These are phyloP conservation scores for Candida mesenterica DNA, from an alignment of 1,139 yeast genomes.

Conservation along the genomic window DNA sequence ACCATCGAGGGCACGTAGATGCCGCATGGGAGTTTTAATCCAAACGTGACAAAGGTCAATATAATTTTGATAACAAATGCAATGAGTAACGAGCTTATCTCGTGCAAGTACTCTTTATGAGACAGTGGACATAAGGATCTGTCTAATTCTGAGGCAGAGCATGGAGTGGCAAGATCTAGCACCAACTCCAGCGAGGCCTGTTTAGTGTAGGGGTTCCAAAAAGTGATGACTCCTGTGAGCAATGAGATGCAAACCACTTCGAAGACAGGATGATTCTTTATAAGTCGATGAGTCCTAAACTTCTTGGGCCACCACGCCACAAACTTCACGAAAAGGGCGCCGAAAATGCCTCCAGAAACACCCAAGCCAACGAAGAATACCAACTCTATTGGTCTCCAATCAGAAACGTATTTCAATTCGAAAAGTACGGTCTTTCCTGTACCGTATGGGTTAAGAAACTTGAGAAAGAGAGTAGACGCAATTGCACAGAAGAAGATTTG, in stretches of 20 bases:
- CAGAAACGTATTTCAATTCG: conserved; percentile 53
- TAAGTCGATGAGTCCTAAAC: conserved; percentile 33
- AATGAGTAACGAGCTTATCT: conserved; percentile 33
- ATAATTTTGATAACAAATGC: conserved; percentile 49
- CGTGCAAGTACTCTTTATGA: conserved; percentile 27
- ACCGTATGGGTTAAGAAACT: conserved; percentile 60
- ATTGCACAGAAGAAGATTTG: conserved; percentile 63
- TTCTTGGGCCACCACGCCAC: conserved; percentile 49
- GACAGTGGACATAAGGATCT: conserved; percentile 43
- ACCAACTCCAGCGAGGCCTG: conserved; percentile 56
- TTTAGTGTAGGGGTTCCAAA: conserved; percentile 52
- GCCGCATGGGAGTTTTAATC: conserved; percentile 64
- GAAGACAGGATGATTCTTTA: conserved; percentile 41
- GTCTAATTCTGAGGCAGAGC: conserved; percentile 28
- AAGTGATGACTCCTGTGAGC: conserved; percentile 50
- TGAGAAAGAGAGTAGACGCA: conserved; percentile 53
- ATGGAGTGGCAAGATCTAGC: conserved; percentile 53
- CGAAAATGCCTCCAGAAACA: conserved; percentile 57
- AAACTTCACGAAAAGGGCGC: conserved; percentile 53
- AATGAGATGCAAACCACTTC: conserved; percentile 51
- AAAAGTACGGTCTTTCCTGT: conserved; percentile 62
- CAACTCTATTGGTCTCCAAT: conserved; percentile 54
- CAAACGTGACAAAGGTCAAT: conserved; percentile 56
- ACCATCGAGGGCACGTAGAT: conserved; percentile 72
- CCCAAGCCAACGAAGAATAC: conserved; percentile 51